A percentile compares a stretch with the other conserved stretches of the same genome.
These are phyloP conservation scores for Melanomma pulvis-pyrius DNA, from an alignment of 495 filamentous ascomycete species.

Conservation along the genomic window DNA sequence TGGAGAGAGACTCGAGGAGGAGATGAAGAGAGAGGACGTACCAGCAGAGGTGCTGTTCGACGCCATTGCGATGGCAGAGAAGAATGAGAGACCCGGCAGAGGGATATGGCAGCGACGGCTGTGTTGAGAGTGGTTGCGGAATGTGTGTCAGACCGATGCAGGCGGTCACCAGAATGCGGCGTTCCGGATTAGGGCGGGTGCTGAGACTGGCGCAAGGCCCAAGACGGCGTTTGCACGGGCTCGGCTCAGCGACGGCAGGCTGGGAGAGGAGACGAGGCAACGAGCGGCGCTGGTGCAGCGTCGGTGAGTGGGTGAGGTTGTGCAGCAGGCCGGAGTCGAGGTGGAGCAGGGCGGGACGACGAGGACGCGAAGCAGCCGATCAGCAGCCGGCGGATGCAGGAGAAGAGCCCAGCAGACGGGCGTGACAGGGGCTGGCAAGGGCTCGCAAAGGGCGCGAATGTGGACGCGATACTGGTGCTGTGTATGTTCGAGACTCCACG, in stretches of 20 bases:
- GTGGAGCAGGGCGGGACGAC: no score
- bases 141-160: not conserved
- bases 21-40: constrained; percentile 30
- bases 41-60: constrained; percentile 13
- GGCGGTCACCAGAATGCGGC: not conserved
- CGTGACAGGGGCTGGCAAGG: not conserved
- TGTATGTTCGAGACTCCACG: no score
- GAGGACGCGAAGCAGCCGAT: not conserved
- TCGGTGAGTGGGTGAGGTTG: no score
- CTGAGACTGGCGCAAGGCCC: no score
- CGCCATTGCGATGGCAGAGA: not conserved
- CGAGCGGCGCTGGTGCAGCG: no score
- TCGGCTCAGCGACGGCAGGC: no score
- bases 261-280: no score
- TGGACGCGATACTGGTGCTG: no score
- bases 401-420: not conserved
- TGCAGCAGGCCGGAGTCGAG: no score
- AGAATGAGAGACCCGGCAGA: not conserved
- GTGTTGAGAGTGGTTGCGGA: not conserved
- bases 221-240: no score
- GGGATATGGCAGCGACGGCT: not conserved
- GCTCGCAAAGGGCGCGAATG: not conserved
- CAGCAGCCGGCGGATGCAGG: not conserved
- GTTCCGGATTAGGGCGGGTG: no score
- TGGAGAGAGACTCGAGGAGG: constrained; percentile 4